Evolutionary conservation across 257 asterid genomes (phyloP), one percentile per base, ranked within the genome.

Genomic region (Gynochthodes officinalis): DNA sequence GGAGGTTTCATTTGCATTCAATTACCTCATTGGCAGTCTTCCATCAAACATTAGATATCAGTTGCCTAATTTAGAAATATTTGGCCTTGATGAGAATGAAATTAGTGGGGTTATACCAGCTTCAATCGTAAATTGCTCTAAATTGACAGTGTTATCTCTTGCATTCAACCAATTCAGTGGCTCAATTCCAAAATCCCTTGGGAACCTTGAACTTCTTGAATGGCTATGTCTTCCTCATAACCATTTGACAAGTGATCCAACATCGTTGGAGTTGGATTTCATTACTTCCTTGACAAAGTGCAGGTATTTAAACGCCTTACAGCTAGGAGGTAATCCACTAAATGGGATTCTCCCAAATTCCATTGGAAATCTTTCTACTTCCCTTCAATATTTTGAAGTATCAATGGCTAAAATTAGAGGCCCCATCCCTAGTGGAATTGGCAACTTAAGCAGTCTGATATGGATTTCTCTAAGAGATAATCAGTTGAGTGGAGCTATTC

Each of bases 301-400:
- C 70, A 65, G 23, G 55, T 65, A 12, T n/a, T 5, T 65, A 18
- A 61, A 61, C 18, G 5, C 15, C 44, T 40, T 61, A 7, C 23
- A 65, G 3, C 1, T 65, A 13, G 9, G 16, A 0, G 30, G 8
- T 0, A 67, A 67, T 67, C 58, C 58, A 18, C 25, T 46, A 6
- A 46, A 67, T 8, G 71, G 71, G 28, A 10, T 46, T 48, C 42
- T 67, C 40, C 71, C 71, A 48, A 21, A 30, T 67, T 46, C 71
- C 9, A 25, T n/a, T 66, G 71, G 71, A 14, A 66, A 66, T 30
- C 40, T 66, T 27, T 66, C 71, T 5, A 66, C 37, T 46, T 66
- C 39, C 37, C 40, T 66, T n/a, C n/a, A 66, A 28, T 4, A 42
- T 1, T 25, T 43, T 16, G 2, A 11, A 14, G 12, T 5, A 67